Conservation (phyloP, 768 basidiomycete genomes). For the Terana coerulea region DNA sequence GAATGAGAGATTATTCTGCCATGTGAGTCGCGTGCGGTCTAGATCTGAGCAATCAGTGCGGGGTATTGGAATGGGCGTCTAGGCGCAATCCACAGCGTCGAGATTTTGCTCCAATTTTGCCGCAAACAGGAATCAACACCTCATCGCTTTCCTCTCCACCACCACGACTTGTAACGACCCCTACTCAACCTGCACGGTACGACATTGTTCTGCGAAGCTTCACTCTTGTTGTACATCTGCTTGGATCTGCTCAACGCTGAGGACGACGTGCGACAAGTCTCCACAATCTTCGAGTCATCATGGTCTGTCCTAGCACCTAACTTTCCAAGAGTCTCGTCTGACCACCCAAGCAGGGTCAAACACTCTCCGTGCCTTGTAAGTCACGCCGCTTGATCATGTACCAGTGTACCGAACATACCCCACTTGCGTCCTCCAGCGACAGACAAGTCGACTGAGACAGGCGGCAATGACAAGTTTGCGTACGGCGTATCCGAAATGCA, state of each 20-base stretch:
- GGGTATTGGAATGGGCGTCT: neutral
- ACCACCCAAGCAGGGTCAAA: slow-evolving; percentile 23
- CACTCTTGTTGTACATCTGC: neutral
- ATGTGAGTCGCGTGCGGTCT: neutral
- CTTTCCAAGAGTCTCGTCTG: neutral
- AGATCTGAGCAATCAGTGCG: neutral
- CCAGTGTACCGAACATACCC: neutral
- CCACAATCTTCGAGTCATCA: neutral
- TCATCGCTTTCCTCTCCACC: slow-evolving; percentile 12
- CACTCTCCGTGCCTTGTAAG: slow-evolving; percentile 26
- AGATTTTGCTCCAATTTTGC: slow-evolving; percentile 21
- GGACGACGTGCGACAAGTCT: too few relatives aligned
- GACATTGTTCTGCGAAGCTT: slow-evolving; percentile 11
- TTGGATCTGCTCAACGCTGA: too few relatives aligned
- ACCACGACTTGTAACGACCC: slow-evolving; percentile 6
- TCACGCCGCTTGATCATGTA: neutral
- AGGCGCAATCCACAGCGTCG: too few relatives aligned
- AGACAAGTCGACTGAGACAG: slow-evolving; percentile 73
- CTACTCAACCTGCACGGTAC: slow-evolving; percentile 21
- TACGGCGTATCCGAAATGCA: slow-evolving; percentile 96
- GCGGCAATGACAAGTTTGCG: slow-evolving; percentile 62
- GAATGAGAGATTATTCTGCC: neutral
- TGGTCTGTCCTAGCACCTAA: slow-evolving; percentile 6
- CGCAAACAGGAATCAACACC: slow-evolving; percentile 27
- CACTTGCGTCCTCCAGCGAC: slow-evolving; percentile 50